Evolutionary conservation across 345 rosid genomes (phyloP).

Genomic region (Brassica napus): Da-Ae NC_063449.1:42885501-42886000

Average conservation of each 20-base stretch:
- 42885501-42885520: not conserved
- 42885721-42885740: not conserved
- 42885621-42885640: not conserved
- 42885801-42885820: not conserved
- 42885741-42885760: slow-evolving; percentile 19
- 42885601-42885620: not conserved
- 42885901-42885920: not conserved
- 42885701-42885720: not conserved
- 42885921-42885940: slow-evolving; percentile 5
- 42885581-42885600: not conserved
- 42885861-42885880: slow-evolving; percentile 27
- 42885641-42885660: not conserved
- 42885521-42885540: not conserved
- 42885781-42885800: not conserved
- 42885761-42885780: slow-evolving; percentile 21
- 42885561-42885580: too few relatives aligned
- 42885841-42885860: slow-evolving; percentile 28
- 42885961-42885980: not conserved
- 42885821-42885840: slow-evolving; percentile 20
- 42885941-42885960: not conserved
- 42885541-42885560: too few relatives aligned
- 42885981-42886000: not conserved
- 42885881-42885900: not conserved
- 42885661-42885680: not conserved
- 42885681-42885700: not conserved